These are phyloP conservation scores for Plasmodium vivax DNA, from an alignment of 169 alveolate genomes.

Conservation along the genomic window DNA sequence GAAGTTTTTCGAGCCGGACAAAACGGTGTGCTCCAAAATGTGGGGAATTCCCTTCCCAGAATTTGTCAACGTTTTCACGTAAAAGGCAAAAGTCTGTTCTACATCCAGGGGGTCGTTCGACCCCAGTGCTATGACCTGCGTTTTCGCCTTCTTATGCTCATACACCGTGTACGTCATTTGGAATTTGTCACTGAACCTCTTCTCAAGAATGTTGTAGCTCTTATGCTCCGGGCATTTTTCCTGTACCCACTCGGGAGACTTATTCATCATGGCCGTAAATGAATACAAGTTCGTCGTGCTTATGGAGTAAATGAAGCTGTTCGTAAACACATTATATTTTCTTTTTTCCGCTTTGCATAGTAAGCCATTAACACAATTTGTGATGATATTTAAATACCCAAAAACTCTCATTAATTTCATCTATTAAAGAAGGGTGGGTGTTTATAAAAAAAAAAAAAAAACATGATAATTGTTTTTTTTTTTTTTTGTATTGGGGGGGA, in stretches of 20 bases:
- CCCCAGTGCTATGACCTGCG: conserved; percentile 68
- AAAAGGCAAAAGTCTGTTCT: conserved; percentile 64
- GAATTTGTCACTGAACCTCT: conserved; percentile 49
- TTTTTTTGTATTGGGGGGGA: neutral
- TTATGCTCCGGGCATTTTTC: conserved; percentile 72
- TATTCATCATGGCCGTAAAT: conserved; percentile 47
- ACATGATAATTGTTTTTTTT: neutral
- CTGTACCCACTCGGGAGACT: conserved; percentile 66
- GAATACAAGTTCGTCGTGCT: conserved; percentile 22
- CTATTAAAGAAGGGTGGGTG: neutral
- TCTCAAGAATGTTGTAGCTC: conserved; percentile 54
- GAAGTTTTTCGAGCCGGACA: conserved; percentile 87
- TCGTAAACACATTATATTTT: conserved; percentile 45
- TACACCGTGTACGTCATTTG: conserved; percentile 65
- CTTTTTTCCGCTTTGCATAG: conserved; percentile 38
- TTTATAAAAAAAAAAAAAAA: conserved; percentile 3
- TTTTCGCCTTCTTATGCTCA: conserved; percentile 73
- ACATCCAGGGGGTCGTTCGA: conserved; percentile 70
- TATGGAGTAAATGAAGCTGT: conserved; percentile 32
- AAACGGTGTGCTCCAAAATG: conserved; percentile 90
- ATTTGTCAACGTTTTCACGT: conserved; percentile 71
- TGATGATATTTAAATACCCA: conserved; percentile 59
- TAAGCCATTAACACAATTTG: conserved; percentile 56
- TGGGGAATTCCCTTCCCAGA: conserved; percentile 86
- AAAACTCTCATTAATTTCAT: conserved; percentile 73